Base-by-base conservation (phyloP, 768 basidiomycete genomes). In the Suillus subalutaceus region DNA sequence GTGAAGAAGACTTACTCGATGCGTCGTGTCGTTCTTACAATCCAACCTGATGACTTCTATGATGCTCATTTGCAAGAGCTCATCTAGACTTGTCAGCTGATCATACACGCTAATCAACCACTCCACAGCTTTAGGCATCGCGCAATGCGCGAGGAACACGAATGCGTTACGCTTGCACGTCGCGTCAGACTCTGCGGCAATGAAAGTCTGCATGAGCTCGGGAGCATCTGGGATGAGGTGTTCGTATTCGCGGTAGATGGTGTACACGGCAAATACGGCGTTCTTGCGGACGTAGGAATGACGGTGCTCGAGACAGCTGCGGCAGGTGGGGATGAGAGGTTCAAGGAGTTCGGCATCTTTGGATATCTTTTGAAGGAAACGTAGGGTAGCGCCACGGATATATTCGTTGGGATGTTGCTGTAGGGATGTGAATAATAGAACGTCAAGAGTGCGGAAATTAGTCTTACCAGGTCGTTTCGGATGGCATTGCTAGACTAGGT, bases 41-140 rank as follows among this genome's bases (percentile, higher is more conserved):
- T 99, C 96, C 79, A 90, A 80, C 69, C 96, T 81, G 59, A 98
- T 94, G 56, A 98, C 88, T 77, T 99, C 97, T 69, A 99, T 95
- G 52, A 97, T 88, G 69, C 90, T 90, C 89, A 99, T 93, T 82
- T 99, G 97, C 79, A 99, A 82, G 67, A 92, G 83, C 79, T 99
- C 96, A 70, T 99, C 96, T 80, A 97, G 82, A 16, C 83, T 80
- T 4, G 88, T 81, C 64, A 99, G 88, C 59, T 89, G 86, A 72
- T 98, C 96, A 74, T 93, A 92, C 60, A 96, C 87, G 71, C 85
- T 88, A 71, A 93, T 80, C 69, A 98, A 87, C 79, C 95, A 98
- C 72, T 97, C 92, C 67, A 96, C 93, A 1, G 96, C 97, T 72
- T 91, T 94, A 0, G 88, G 86, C 83, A 96, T 94, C 4, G 96